Evolutionary conservation across 495 filamentous ascomycete genomes (phyloP).

Genomic region (Lindgomyces ingoldianus): DNA sequence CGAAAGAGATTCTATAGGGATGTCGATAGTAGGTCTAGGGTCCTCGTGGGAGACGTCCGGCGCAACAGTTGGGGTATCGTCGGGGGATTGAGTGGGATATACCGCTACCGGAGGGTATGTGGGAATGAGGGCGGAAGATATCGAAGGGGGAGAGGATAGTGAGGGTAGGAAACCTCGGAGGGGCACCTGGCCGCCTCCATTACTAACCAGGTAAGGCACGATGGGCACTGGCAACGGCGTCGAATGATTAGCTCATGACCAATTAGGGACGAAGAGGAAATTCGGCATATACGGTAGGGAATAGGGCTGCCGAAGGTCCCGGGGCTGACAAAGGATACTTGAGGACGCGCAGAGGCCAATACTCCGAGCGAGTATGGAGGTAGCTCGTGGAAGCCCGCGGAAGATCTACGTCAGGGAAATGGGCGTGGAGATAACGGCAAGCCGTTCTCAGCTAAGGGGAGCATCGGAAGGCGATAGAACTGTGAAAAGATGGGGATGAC

Average conservation of each 20-base stretch:
- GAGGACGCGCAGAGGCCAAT: not conserved
- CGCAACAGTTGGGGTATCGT: constrained; percentile 15
- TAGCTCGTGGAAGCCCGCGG: constrained; percentile 30
- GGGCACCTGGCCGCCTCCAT: constrained; percentile 38
- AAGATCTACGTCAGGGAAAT: constrained; percentile 24
- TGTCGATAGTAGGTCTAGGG: constrained; percentile 27
- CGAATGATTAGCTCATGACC: constrained; percentile 29
- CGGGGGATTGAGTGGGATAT: constrained; percentile 1
- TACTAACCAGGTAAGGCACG: constrained; percentile 26
- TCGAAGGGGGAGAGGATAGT: constrained; percentile 4
- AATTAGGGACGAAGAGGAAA: not conserved
- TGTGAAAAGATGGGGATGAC: constrained; percentile 9
- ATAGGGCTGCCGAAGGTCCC: constrained; percentile 14
- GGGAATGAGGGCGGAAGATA: constrained; percentile 17
- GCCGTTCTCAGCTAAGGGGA: constrained; percentile 9
- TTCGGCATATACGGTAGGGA: not conserved
- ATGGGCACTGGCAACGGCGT: constrained; percentile 31
- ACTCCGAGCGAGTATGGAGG: not conserved
- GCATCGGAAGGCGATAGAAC: not conserved
- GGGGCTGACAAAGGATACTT: constrained; percentile 34
- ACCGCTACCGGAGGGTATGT: constrained; percentile 27
- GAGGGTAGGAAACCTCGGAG: constrained; percentile 23
- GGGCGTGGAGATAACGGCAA: not conserved
- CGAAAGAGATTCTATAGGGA: constrained; percentile 19
- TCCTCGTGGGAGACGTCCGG: constrained; percentile 21